Base-by-base conservation (phyloP, 176 grass and related monocot species). In the Calamus simplicifolius region DNA sequence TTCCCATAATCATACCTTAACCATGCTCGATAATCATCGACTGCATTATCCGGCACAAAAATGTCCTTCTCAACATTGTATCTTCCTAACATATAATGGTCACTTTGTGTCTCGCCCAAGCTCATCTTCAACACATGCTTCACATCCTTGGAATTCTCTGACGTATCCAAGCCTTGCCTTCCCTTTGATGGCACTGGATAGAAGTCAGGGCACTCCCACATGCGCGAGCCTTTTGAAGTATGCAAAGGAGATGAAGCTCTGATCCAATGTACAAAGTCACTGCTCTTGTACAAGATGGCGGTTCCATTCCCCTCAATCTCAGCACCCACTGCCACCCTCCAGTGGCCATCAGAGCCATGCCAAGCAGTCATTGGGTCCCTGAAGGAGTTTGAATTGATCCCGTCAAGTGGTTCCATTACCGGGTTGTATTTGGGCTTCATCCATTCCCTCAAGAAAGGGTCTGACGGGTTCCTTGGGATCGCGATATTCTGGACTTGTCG, bases 361-460 rank as follows among this genome's bases (percentile, higher is more conserved):
- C 90, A 95, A 69, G 81, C 86, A 0, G 90, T 95, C 26, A 82
- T 95, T 13, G 90, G 90, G n/a, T 95, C 90, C 28, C 90, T 73
- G 23, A 96, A 96, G n/a, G 78, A 49, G 16, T 21, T 3, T 1
- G 91, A 43, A 67, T 85, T 64, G 56, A 96, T 7, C n/a, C 73
- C 75, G 4, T 64, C 82, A 0, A 66, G 57, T 0, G 91, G 83
- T 67, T 63, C 19, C 48, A 96, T 87, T 65, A 87, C 7, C 2
- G 80, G 86, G 77, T 90, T 96, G 61, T 85, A 76, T 16, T 79
- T 69, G 0, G 77, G 64, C 27, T 87, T 96, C 30, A 70, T 67
- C 91, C 91, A 96, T 55, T 96, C 83, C 38, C 68, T 83, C 59
- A 96, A 77, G 51, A 74, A 90, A 0, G 80, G 83, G 53, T 96